These are phyloP conservation scores for Kalmanozyma brasiliensis DNA, from an alignment of 1,284 basidiomycete species.

Conservation along the genomic window DNA sequence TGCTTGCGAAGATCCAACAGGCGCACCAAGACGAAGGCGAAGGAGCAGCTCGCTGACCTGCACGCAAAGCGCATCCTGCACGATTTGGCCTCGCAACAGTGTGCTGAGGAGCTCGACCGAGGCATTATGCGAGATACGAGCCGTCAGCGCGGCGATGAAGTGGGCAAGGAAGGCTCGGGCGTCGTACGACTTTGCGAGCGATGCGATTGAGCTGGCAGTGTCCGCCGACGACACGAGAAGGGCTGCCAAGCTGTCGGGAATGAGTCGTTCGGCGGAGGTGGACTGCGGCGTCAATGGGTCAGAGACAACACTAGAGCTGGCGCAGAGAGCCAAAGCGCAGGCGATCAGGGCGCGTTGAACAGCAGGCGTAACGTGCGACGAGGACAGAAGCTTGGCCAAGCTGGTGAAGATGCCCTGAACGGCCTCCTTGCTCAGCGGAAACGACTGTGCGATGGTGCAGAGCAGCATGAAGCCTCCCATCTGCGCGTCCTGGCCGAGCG, in stretches of 20 bases:
- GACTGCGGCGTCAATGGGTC: constrained; percentile 33
- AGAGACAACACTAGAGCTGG: constrained; percentile 30
- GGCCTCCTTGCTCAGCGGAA: constrained; percentile 55
- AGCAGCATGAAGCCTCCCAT: constrained; percentile 59
- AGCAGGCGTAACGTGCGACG: constrained; percentile 13
- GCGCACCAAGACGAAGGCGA: constrained; percentile 20
- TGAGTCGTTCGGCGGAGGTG: constrained; percentile 24
- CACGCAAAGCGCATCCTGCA: constrained; percentile 26
- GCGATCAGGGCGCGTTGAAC: constrained; percentile 50
- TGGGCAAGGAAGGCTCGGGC: constrained; percentile 48
- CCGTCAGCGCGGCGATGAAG: constrained; percentile 40
- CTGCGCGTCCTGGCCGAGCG: constrained; percentile 50
- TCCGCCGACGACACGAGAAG: constrained; percentile 38
- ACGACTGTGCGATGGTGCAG: constrained; percentile 56
- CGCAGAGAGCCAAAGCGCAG: constrained; percentile 50
- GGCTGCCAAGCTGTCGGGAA: constrained; percentile 40
- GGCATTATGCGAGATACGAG: constrained; percentile 21
- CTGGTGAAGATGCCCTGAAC: constrained; percentile 51
- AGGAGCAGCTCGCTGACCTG: constrained; percentile 39
- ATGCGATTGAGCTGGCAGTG: constrained; percentile 16
- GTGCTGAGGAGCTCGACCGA: constrained; percentile 38
- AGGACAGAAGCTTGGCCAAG: constrained; percentile 35
- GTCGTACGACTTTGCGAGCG: constrained; percentile 41
- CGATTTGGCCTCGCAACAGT: constrained; percentile 28
- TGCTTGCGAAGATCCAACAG: constrained; percentile 22